Conservation (phyloP, 345 rosid genomes). For the Arabis alpina region DNA sequence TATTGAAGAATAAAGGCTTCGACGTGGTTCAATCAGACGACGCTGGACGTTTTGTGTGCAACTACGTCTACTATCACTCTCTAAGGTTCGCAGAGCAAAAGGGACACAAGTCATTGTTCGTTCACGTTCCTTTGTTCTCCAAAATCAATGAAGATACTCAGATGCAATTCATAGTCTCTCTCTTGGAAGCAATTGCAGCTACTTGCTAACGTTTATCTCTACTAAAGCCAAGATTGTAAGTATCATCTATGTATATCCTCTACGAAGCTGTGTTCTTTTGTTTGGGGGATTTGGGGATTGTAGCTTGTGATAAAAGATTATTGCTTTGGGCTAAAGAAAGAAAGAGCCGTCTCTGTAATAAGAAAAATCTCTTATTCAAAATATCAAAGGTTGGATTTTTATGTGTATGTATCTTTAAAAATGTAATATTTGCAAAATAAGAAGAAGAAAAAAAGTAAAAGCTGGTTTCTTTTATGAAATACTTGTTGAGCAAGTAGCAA, state of each 20-base stretch:
- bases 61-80: slow-evolving; percentile 76
- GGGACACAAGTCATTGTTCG: slow-evolving; percentile 73
- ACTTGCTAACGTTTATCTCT: slow-evolving; percentile 47
- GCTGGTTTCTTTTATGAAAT: slow-evolving; percentile 6
- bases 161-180: slow-evolving; percentile 64
- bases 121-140: slow-evolving; percentile 76
- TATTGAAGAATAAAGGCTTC: slow-evolving; percentile 54
- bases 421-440: not conserved
- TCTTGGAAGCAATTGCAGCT: slow-evolving; percentile 69
- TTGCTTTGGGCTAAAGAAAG: slow-evolving; percentile 32
- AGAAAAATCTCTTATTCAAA: slow-evolving; percentile 16
- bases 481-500: slow-evolving; percentile 36
- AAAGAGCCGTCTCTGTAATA: slow-evolving; percentile 33
- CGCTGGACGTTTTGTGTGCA: slow-evolving; percentile 81
- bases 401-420: not conserved
- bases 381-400: slow-evolving; percentile 35
- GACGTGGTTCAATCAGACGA: slow-evolving; percentile 59
- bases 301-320: slow-evolving; percentile 16
- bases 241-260: slow-evolving; percentile 27
- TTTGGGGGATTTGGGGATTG: slow-evolving; percentile 15
- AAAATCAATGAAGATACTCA: slow-evolving; percentile 68
- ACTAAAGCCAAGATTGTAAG: slow-evolving; percentile 26
- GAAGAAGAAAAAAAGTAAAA: not conserved
- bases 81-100: slow-evolving; percentile 70
- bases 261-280: slow-evolving; percentile 33